These are phyloP conservation scores for Castanea mollissima DNA, from an alignment of 306 rosid genomes.

Conservation along the genomic window DNA sequence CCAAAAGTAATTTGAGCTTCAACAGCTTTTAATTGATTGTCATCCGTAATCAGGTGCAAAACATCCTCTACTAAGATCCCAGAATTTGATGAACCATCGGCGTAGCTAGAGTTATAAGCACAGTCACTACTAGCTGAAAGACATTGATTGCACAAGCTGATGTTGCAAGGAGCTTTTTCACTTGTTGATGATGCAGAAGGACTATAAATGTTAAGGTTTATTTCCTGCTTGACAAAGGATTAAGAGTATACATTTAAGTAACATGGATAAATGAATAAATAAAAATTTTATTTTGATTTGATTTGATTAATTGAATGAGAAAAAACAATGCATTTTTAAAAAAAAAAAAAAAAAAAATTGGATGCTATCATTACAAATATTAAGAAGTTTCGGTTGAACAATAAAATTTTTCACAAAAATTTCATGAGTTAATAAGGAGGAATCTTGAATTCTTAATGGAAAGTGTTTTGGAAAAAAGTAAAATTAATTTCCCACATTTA, in stretches of 20 bases:
- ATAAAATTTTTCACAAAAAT: no score
- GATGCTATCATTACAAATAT: no score
- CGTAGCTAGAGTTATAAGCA: constrained; percentile 50
- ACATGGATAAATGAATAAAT: no score
- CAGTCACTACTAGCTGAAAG: constrained; percentile 49
- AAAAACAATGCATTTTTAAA: no score
- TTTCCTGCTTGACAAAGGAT: constrained; percentile 29
- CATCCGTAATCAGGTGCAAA: constrained; percentile 25
- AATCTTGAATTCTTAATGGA: no score
- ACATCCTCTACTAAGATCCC: constrained; percentile 24
- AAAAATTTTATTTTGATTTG: no score
- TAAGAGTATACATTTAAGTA: background rate
- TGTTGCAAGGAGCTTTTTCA: constrained; percentile 55
- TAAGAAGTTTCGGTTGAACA: no score
- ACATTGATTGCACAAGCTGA: constrained; percentile 58
- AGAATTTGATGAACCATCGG: constrained; percentile 54
- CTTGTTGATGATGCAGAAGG: constrained; percentile 64
- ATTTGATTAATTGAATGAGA: no score
- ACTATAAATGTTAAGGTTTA: constrained; percentile 57
- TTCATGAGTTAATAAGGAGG: no score
- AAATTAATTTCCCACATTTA: no score
- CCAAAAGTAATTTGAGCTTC: constrained; percentile 63
- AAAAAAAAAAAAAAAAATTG: no score
- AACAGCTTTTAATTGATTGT: constrained; percentile 22
- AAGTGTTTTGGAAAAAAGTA: no score